Conservation (phyloP, 225 moss, liverwort and hornwort species). For the Rhytidiadelphus loreus region DNA sequence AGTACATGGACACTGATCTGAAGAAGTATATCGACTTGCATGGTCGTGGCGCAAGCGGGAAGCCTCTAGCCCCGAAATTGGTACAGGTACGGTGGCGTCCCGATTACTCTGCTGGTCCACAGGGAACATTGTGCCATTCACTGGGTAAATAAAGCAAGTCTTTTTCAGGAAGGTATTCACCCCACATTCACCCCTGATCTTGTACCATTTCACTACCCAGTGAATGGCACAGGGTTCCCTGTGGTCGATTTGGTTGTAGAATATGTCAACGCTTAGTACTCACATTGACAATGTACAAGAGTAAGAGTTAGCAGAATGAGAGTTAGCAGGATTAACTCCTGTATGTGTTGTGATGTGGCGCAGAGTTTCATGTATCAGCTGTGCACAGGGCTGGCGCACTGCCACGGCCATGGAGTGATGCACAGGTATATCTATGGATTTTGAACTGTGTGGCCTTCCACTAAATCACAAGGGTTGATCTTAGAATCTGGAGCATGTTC, state of each 20-base stretch:
- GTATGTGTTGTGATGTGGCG: not conserved
- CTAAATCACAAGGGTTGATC: not conserved
- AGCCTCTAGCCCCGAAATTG: constrained; percentile 22
- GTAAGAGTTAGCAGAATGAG: not conserved
- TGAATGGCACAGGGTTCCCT: too few relatives aligned
- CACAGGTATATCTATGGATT: constrained; percentile 5
- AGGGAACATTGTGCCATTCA: too few relatives aligned
- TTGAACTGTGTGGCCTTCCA: not conserved
- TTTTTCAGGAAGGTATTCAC: too few relatives aligned
- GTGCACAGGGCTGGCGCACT: constrained; percentile 39
- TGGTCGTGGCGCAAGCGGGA: constrained; percentile 21
- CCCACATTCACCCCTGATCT: too few relatives aligned
- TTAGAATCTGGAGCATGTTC: not conserved
- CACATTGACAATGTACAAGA: not conserved
- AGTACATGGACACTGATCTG: constrained; percentile 46
- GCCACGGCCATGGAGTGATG: constrained; percentile 49
- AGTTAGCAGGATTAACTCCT: not conserved
- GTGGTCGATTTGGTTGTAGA: not conserved
- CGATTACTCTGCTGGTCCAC: not conserved
- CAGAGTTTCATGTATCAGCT: constrained; percentile 49
- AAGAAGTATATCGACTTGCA: constrained; percentile 41
- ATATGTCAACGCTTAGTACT: not conserved
- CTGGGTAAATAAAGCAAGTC: too few relatives aligned
- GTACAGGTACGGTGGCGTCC: constrained; percentile 8
- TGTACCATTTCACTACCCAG: too few relatives aligned